Conservation (phyloP, 2,329 filamentous ascomycete genomes). For the Chalaropsis ovoidea region DNA sequence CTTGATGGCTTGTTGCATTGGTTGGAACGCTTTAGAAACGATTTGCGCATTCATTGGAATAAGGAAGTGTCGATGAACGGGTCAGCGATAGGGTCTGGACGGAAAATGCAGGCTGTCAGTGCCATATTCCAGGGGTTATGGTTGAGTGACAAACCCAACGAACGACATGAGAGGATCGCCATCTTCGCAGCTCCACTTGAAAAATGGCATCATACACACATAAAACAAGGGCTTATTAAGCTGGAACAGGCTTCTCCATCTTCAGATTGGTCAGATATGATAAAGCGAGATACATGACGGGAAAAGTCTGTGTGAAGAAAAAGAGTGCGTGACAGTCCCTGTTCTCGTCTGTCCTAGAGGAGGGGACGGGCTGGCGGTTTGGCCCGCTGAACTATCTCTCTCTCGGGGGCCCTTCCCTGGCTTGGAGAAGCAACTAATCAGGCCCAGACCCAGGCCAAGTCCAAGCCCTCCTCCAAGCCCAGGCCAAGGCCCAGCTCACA, state of each 20-base stretch:
- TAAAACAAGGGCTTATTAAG: too few species aligned
- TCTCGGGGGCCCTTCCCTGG: not conserved
- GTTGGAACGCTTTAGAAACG: not conserved
- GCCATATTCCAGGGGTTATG: too few species aligned
- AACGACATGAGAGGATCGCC: too few species aligned
- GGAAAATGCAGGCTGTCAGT: not conserved
- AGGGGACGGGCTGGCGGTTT: not conserved
- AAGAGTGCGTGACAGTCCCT: too few species aligned
- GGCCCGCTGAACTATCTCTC: not conserved
- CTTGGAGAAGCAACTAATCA: not conserved
- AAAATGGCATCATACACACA: too few species aligned
- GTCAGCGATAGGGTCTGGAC: not conserved
- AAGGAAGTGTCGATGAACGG: not conserved
- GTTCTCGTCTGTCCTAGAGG: not conserved
- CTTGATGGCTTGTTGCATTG: not conserved
- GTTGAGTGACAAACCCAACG: too few species aligned
- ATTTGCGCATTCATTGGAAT: not conserved
- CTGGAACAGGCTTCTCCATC: too few species aligned
- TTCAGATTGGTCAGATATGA: too few species aligned
- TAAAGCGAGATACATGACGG: too few species aligned
- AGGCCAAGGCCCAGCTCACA: not conserved
- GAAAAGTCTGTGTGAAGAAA: not conserved
- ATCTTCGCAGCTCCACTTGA: too few species aligned
- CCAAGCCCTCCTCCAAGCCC: not conserved
- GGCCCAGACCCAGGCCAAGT: not conserved